Evolutionary conservation across 2,329 filamentous ascomycete genomes (phyloP).

Genomic region (Apiospora arundinis): DNA sequence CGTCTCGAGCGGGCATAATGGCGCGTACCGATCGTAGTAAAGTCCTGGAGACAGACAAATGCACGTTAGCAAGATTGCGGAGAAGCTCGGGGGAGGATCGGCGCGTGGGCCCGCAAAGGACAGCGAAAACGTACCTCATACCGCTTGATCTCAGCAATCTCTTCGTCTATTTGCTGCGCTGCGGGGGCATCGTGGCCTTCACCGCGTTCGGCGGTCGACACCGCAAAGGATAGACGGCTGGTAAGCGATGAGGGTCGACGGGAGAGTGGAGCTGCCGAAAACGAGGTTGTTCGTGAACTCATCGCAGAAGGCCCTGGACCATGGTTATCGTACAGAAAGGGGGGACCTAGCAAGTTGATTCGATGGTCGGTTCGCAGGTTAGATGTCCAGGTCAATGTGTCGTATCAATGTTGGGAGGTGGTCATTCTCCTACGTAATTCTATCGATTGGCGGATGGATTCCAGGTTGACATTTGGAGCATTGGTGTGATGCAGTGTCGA

Average conservation of each 20-base stretch:
- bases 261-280: conserved; percentile 52
- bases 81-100: background rate
- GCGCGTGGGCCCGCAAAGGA: background rate
- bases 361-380: background rate
- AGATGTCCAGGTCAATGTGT: background rate
- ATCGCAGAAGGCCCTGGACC: conserved; percentile 48
- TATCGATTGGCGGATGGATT: conserved; percentile 12
- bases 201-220: conserved; percentile 70
- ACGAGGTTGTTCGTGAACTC: conserved; percentile 61
- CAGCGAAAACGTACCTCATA: conserved; percentile 70
- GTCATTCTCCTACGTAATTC: conserved; percentile 17
- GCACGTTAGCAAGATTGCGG: conserved; percentile 22
- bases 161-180: conserved; percentile 82
- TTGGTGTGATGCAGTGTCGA: background rate
- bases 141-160: conserved; percentile 96
- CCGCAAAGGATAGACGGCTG: conserved; percentile 71
- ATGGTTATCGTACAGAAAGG: conserved; percentile 39
- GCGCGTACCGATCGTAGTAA: conserved; percentile 82
- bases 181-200: conserved; percentile 59
- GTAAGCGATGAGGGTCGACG: conserved; percentile 61
- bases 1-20: background rate
- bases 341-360: background rate
- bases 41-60: conserved; percentile 65
- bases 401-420: background rate
- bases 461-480: conserved; percentile 10